phyloP scores from a whole-genome alignment of 805 yeast genomes.

The Yamadazyma nakazawae region DNA sequence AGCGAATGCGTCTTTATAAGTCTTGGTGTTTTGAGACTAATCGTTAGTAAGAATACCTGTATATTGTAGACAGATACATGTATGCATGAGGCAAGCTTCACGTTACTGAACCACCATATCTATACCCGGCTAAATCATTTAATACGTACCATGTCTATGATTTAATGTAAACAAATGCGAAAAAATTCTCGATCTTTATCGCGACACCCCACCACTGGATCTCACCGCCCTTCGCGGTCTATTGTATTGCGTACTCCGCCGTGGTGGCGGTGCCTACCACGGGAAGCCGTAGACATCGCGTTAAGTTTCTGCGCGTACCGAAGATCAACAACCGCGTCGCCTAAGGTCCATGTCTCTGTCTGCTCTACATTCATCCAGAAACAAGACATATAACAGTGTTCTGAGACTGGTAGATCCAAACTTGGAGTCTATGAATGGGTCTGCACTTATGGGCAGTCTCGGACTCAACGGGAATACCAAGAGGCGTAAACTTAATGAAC shows the following conservation, averaged over 20 bases:
- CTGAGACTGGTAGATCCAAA: not conserved
- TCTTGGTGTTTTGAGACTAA: slow-evolving; percentile 43
- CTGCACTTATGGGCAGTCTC: not conserved
- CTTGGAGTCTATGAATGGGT: no score
- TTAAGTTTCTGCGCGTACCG: no score
- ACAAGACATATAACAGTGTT: not conserved
- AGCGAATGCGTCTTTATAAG: slow-evolving; percentile 89
- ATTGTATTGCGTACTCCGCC: no score
- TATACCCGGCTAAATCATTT: not conserved
- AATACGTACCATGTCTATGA: not conserved
- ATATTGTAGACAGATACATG: no score
- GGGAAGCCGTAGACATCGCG: not conserved
- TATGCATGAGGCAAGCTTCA: no score
- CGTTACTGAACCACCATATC: no score
- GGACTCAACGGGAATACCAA: not conserved
- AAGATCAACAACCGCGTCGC: not conserved
- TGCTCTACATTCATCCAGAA: not conserved
- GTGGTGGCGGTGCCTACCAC: no score
- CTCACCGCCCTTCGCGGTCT: no score
- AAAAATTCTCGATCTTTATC: not conserved
- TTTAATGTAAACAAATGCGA: not conserved
- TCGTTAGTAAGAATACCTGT: slow-evolving; percentile 15
- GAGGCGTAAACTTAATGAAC: not conserved
- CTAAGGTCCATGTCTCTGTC: not conserved
- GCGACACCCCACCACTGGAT: not conserved